These are phyloP conservation scores for Vigna hirtella DNA, from an alignment of 306 rosid species.

Conservation along the genomic window DNA sequence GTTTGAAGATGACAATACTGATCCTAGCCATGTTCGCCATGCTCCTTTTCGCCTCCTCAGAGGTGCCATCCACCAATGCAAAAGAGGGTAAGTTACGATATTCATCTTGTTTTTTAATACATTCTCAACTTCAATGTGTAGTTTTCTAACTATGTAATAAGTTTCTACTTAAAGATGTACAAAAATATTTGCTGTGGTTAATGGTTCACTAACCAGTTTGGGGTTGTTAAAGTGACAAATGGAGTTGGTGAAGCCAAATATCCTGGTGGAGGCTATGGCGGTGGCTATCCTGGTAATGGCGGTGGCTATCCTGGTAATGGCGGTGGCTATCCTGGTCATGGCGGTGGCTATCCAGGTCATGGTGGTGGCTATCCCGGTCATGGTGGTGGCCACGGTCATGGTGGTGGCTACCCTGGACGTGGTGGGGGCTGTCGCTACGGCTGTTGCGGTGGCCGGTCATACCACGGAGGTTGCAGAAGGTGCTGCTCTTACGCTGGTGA, in stretches of 20 bases:
- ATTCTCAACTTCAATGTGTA: too few species aligned
- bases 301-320: slow-evolving; percentile 22
- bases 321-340: slow-evolving; percentile 2
- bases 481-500: slow-evolving; percentile 65
- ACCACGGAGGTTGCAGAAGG: slow-evolving; percentile 44
- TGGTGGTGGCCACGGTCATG: neutral
- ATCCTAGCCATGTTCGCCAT: slow-evolving; percentile 53
- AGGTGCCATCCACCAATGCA: slow-evolving; percentile 48
- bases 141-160: too few species aligned
- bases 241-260: slow-evolving; percentile 40
- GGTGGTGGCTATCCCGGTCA: slow-evolving; percentile 22
- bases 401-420: slow-evolving; percentile 22
- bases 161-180: too few species aligned
- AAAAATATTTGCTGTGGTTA: too few species aligned
- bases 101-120: neutral
- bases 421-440: slow-evolving; percentile 50
- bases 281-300: neutral
- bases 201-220: neutral
- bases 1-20: slow-evolving; percentile 45
- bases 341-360: slow-evolving; percentile 2
- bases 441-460: slow-evolving; percentile 48
- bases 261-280: slow-evolving; percentile 14
- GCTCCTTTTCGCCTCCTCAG: slow-evolving; percentile 37
- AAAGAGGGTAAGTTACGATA: slow-evolving; percentile 35
- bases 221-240: slow-evolving; percentile 11